These are phyloP conservation scores for Sporobolus alterniflorus DNA, from an alignment of 202 grass and related monocot species.

Conservation along the genomic window DNA sequence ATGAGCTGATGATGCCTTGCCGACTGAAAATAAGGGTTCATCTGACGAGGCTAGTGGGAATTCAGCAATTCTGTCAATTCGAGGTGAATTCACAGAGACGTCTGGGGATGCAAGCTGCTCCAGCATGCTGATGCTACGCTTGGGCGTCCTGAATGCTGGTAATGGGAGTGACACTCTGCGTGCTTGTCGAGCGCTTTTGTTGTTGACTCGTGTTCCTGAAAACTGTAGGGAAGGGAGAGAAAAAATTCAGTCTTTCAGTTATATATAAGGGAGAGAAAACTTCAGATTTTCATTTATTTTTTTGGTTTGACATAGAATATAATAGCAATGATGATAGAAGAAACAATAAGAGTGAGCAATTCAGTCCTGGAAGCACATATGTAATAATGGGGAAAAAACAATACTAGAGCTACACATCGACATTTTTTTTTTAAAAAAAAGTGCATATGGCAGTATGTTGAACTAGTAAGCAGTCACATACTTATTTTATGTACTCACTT, in stretches of 20 bases:
- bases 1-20: slow-evolving; percentile 19
- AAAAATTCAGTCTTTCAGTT: neutral
- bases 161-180: slow-evolving; percentile 73
- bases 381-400: neutral
- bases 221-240: slow-evolving; percentile 14
- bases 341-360: neutral
- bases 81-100: slow-evolving; percentile 80
- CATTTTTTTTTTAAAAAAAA: neutral
- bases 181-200: slow-evolving; percentile 5
- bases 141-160: slow-evolving; percentile 38
- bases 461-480: too few species aligned
- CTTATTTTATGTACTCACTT: neutral
- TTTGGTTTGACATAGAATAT: neutral
- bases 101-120: slow-evolving; percentile 58
- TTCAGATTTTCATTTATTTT: neutral
- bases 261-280: neutral
- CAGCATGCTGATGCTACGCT: slow-evolving; percentile 43
- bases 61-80: slow-evolving; percentile 81
- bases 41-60: slow-evolving; percentile 74
- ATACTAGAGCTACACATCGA: neutral
- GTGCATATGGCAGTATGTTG: neutral
- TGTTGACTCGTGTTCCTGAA: slow-evolving; percentile 30
- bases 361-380: neutral
- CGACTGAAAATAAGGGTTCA: slow-evolving; percentile 40
- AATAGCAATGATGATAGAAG: neutral